phyloP scores from a whole-genome alignment of 78 protist genomes.

The Pigoraptor vietnamica region DNA sequence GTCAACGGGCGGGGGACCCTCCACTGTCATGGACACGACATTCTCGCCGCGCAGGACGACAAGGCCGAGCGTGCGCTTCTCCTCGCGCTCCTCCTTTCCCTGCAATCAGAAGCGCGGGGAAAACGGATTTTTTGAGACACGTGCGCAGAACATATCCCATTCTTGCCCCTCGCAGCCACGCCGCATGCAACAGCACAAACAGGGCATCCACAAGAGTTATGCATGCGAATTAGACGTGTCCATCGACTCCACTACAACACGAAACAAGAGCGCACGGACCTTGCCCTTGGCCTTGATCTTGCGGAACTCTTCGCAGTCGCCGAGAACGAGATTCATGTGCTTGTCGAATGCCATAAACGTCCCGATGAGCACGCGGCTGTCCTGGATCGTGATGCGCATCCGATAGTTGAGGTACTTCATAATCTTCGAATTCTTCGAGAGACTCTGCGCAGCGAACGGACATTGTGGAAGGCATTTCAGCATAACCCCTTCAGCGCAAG shows the following conservation, averaged over 20 bases:
- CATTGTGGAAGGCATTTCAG: too few relatives aligned
- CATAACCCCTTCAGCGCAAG: too few relatives aligned
- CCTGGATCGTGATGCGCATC: conserved; percentile 81
- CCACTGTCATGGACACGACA: conserved; percentile 86
- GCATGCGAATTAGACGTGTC: too few relatives aligned
- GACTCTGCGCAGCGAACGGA: too few relatives aligned
- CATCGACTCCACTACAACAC: too few relatives aligned
- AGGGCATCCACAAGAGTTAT: too few relatives aligned
- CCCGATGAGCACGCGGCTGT: conserved; percentile 85
- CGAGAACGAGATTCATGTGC: conserved; percentile 95
- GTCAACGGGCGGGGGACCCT: conserved; percentile 74
- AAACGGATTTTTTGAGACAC: background rate
- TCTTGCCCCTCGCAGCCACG: background rate
- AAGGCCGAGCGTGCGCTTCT: conserved; percentile 86
- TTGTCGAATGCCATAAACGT: conserved; percentile 95
- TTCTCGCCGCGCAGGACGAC: conserved; percentile 90
- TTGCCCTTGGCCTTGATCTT: conserved; percentile 50
- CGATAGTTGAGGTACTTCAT: conserved; percentile 75
- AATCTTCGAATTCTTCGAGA: conserved; percentile 76
- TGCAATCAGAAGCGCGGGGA: background rate
- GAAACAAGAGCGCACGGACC: too few relatives aligned
- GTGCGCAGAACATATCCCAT: background rate
- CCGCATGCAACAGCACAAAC: too few relatives aligned
- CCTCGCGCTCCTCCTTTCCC: conserved; percentile 31
- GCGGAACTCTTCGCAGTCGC: conserved; percentile 90